Percentiles rank a stretch among this genome's conserved stretches.
phyloP scores from a whole-genome alignment of 2,329 filamentous ascomycete genomes.

The Claviceps lovelessii region DNA sequence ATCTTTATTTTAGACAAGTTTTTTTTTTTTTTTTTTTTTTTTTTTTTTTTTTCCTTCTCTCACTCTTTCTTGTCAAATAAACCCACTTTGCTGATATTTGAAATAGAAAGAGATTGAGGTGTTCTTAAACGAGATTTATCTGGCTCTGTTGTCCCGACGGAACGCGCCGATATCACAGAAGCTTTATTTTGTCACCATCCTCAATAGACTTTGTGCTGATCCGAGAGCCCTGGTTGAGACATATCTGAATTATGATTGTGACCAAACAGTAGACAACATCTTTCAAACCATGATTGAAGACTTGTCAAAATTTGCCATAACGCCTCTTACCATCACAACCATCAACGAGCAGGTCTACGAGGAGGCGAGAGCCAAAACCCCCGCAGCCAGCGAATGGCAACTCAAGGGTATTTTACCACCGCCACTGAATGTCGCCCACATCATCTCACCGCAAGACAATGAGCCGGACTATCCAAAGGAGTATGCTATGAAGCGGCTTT shows the following conservation, averaged over 20 bases:
- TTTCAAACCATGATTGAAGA: slow-evolving; percentile 94
- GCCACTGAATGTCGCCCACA: slow-evolving; percentile 66
- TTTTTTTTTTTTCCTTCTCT: neutral
- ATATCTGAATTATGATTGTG: slow-evolving; percentile 97
- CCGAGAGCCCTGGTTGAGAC: slow-evolving; percentile 82
- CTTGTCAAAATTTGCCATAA: slow-evolving; percentile 71
- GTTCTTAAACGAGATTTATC: slow-evolving; percentile 92
- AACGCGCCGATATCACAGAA: slow-evolving; percentile 84
- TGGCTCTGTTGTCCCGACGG: slow-evolving; percentile 77
- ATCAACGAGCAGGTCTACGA: slow-evolving; percentile 76
- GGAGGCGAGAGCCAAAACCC: slow-evolving; percentile 54
- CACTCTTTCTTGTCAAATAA: neutral
- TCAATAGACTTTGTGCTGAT: slow-evolving; percentile 73
- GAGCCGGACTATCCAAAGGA: slow-evolving; percentile 71
- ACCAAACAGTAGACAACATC: slow-evolving; percentile 89
- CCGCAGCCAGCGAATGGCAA: slow-evolving; percentile 64
- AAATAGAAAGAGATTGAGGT: slow-evolving; percentile 86
- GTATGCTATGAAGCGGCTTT: slow-evolving; percentile 80
- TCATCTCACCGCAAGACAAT: slow-evolving; percentile 42
- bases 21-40: neutral
- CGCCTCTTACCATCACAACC: slow-evolving; percentile 59
- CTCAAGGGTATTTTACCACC: slow-evolving; percentile 73
- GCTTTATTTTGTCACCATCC: slow-evolving; percentile 73
- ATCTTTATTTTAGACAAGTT: neutral
- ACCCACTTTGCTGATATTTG: slow-evolving; percentile 12